Conservation (phyloP, 768 basidiomycete genomes). For the Suillus tomentosus region DNA sequence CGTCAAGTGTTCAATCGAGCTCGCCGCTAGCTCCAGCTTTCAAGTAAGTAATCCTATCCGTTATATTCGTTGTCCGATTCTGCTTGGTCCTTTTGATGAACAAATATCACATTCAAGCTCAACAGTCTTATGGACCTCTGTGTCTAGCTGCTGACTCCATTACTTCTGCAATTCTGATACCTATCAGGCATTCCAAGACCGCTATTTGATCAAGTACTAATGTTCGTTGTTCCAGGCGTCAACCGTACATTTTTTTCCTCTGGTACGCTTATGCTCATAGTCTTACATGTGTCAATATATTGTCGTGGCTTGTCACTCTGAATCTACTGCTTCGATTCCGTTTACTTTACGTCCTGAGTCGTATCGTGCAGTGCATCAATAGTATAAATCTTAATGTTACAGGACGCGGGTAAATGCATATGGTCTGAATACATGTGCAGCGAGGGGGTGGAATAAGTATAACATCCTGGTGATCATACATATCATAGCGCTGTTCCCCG, state of each 20-base stretch:
- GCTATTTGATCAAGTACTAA: background rate
- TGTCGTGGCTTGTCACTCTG: background rate
- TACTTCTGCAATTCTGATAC: conserved; percentile 48
- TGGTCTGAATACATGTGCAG: background rate
- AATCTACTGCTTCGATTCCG: background rate
- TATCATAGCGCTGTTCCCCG: conserved; percentile 84
- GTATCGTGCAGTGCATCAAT: background rate
- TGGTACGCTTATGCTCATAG: background rate
- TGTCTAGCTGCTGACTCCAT: conserved; percentile 42
- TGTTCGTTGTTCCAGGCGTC: conserved; percentile 2
- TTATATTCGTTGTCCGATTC: background rate
- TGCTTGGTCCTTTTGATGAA: conserved; percentile 36
- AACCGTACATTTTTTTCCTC: background rate
- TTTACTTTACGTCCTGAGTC: background rate
- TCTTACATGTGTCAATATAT: background rate
- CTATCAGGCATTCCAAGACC: background rate
- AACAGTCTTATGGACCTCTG: conserved; percentile 45
- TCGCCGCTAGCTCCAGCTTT: too few relatives aligned
- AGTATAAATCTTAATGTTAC: background rate
- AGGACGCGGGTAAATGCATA: background rate
- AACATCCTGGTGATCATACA: background rate
- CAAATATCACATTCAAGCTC: conserved; percentile 47
- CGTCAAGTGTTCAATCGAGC: too few relatives aligned
- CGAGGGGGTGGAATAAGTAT: background rate
- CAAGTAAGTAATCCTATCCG: background rate